Conservation (phyloP, 2,329 filamentous ascomycete species). For the Trichoderma harzianum region DNA sequence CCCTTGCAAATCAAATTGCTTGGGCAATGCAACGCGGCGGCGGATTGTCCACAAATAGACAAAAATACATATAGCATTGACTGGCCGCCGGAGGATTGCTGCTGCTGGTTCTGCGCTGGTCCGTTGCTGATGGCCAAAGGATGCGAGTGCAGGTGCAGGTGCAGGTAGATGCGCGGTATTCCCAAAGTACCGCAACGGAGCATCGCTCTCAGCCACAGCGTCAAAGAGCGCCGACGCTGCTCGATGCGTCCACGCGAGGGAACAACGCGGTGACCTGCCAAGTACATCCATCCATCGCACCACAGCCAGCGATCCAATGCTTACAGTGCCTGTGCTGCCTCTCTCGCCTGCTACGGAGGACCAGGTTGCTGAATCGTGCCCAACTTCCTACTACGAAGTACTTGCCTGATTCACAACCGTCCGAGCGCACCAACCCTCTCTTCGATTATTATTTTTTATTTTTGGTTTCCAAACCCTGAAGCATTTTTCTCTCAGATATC, state of each 20-base stretch:
- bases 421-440: neutral
- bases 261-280: neutral
- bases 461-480: neutral
- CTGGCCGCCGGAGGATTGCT: neutral
- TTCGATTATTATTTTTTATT: neutral
- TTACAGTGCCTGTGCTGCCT: neutral
- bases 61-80: neutral
- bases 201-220: neutral
- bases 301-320: neutral
- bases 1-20: neutral
- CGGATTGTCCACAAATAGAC: neutral
- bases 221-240: neutral
- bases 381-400: neutral
- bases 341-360: neutral
- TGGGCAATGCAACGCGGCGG: neutral
- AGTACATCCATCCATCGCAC: neutral
- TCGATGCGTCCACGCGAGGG: neutral
- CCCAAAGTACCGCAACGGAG: neutral
- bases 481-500: neutral
- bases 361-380: slow-evolving; percentile 5
- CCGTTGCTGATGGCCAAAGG: neutral
- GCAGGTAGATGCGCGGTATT: neutral
- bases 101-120: neutral
- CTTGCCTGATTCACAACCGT: neutral
- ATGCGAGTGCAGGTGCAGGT: neutral